Conservation (phyloP, 2,329 filamentous ascomycete genomes). For the Colletotrichum sp. region DNA sequence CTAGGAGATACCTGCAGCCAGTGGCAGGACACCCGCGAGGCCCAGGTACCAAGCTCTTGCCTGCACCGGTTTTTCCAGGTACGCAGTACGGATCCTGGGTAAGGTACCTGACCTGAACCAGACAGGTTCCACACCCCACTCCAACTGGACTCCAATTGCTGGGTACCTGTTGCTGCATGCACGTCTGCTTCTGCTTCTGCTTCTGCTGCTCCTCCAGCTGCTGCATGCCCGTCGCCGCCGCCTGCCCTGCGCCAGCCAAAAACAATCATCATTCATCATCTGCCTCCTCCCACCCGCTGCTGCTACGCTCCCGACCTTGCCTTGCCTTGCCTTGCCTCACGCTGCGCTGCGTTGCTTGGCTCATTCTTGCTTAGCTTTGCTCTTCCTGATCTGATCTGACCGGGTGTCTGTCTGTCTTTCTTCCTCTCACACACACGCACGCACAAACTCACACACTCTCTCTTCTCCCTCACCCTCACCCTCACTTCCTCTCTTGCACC, state of each 20-base stretch:
- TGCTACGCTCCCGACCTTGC: not conserved
- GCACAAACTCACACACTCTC: not conserved
- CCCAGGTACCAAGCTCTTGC: constrained; percentile 3
- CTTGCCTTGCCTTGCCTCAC: not conserved
- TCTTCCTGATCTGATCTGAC: not conserved
- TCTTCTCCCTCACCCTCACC: not conserved
- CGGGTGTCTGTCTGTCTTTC: not conserved
- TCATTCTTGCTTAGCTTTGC: not conserved
- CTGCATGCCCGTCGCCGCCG: not conserved
- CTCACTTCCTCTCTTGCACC: not conserved
- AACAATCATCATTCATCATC: constrained; percentile 11
- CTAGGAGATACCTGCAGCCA: not conserved
- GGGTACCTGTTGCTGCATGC: not conserved
- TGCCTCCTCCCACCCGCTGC: not conserved
- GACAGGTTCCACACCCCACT: not conserved
- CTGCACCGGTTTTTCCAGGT: not conserved
- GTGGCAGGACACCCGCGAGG: not conserved
- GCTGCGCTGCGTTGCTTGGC: not conserved
- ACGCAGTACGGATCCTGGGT: not conserved
- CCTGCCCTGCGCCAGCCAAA: not conserved
- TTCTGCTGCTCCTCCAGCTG: not conserved
- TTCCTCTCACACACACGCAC: not conserved
- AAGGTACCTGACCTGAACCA: not conserved
- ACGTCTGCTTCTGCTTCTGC: not conserved
- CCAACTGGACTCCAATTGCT: not conserved